A percentile compares a stretch with the other conserved stretches of the same genome.
phyloP scores from a whole-genome alignment of 805 yeast genomes.

The Myxozyma neglecta region DNA sequence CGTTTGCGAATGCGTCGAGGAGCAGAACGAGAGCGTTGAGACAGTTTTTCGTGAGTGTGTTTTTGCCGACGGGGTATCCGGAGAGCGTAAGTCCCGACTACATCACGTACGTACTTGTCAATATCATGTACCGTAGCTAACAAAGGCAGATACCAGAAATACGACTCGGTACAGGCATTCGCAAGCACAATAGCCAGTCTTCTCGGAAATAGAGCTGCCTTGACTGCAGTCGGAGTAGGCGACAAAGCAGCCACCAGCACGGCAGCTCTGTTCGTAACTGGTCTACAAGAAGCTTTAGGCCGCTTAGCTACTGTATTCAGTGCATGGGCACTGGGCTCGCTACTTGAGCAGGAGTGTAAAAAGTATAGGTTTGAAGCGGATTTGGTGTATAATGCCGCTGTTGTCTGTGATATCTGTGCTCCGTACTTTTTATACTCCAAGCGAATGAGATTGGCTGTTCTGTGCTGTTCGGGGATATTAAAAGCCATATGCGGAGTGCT shows the following conservation, averaged over 20 bases:
- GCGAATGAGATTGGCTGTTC: constrained; percentile 31
- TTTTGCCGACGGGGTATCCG: constrained; percentile 44
- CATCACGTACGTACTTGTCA: constrained; percentile 28
- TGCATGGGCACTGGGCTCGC: constrained; percentile 41
- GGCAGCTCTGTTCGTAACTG: constrained; percentile 42
- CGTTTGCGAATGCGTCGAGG: neutral
- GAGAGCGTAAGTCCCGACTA: constrained; percentile 40
- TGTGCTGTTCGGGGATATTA: constrained; percentile 41
- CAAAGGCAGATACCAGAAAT: constrained; percentile 38
- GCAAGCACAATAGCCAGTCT: constrained; percentile 40
- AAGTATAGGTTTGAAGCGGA: constrained; percentile 42
- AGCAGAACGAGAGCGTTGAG: constrained; percentile 8
- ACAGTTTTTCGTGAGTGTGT: constrained; percentile 37
- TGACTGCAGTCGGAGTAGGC: constrained; percentile 43
- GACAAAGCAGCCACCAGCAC: constrained; percentile 42
- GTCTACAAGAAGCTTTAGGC: constrained; percentile 42
- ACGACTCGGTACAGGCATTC: constrained; percentile 43
- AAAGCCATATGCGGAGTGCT: constrained; percentile 42
- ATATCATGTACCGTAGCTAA: neutral
- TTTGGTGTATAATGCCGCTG: constrained; percentile 41
- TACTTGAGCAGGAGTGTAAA: constrained; percentile 43
- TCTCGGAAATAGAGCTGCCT: constrained; percentile 41
- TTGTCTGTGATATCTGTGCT: constrained; percentile 40
- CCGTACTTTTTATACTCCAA: constrained; percentile 37
- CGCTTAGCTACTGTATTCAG: constrained; percentile 41